Evolutionary conservation across 352 stramenopile genomes (phyloP), one percentile per base, ranked within the genome.

Genomic region (Aphanomyces euteiches): DNA sequence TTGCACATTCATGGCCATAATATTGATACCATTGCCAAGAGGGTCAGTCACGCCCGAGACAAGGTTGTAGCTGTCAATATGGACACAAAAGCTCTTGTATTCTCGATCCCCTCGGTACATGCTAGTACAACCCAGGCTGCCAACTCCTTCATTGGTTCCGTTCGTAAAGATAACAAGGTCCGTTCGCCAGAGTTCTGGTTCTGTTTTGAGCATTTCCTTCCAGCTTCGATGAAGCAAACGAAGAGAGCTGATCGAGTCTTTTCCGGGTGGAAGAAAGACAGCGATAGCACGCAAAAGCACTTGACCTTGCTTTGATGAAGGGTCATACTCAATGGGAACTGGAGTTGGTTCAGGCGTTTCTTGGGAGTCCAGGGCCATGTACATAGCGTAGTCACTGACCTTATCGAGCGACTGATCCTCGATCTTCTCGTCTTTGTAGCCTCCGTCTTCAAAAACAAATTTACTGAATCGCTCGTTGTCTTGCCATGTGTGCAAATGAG

Each of bases 401-500:
- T 41, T 47, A n/a, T 45, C 45, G 4, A 59, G 38, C 1, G 53
- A 7, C 3, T 57, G 38, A 15, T 63, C 34, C 2, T 12, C 41
- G 3, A 58, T n/a, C 5, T 69, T 38, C 17, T 60, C 63, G 63
- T 61, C 7, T 3, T 2, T 10, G 37, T 69, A 69, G 8, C 19
- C 63, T 3, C 15, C 28, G 17, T 12, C 17, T 2, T 5, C 15
- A 69, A 70, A 70, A 21, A 40, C 64, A 61, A 70, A 70, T 17
- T 70, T 70, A 34, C 17, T 47, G 54, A 70, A 70, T 13, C 45
- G 45, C 3, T 47, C 64, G 45, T 61, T 13, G 19, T 61, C 17
- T n/a, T 70, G 64, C 64, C 64, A 70, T 28, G 64, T 70, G 38
- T 70, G 64, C 34, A 70, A 37, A n/a, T 70, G 64, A 17, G 64